A percentile compares a stretch with the other conserved stretches of the same genome.
These are phyloP conservation scores for Triticum urartu DNA, from an alignment of 176 grass and related monocot species.

Conservation along the genomic window DNA sequence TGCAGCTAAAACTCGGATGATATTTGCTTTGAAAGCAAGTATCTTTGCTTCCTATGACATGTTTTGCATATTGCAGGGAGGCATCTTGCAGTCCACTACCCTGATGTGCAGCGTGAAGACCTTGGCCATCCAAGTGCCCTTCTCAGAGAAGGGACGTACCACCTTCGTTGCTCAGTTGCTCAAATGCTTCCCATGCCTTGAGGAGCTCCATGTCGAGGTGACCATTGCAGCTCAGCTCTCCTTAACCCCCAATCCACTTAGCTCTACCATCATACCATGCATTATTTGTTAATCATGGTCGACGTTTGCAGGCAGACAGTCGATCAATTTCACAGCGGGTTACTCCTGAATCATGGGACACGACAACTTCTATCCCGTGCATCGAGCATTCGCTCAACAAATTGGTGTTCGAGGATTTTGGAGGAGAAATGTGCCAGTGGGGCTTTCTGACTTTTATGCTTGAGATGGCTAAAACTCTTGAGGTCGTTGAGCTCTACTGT, in stretches of 20 bases:
- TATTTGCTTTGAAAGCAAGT: background rate
- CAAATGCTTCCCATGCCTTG: conserved; percentile 47
- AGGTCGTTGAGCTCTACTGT: conserved; percentile 29
- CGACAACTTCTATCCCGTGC: conserved; percentile 29
- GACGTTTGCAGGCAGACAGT: conserved; percentile 30
- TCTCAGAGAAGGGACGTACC: conserved; percentile 26
- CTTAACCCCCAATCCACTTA: background rate
- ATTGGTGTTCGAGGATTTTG: conserved; percentile 39
- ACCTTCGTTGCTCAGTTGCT: conserved; percentile 35
- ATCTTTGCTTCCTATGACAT: background rate
- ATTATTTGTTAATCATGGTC: background rate
- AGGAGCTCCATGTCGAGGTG: conserved; percentile 42
- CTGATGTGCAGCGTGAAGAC: conserved; percentile 43
- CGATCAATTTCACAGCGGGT: background rate
- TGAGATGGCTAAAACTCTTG: conserved; percentile 27
- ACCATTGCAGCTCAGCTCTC: background rate
- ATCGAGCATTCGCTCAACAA: conserved; percentile 32
- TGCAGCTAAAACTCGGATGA: background rate
- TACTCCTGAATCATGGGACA: conserved; percentile 23
- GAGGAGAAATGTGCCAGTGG: conserved; percentile 18
- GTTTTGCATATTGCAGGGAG: conserved; percentile 23
- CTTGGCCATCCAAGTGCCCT: conserved; percentile 42
- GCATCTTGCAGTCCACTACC: conserved; percentile 22
- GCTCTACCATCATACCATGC: background rate
- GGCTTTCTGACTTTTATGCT: conserved; percentile 40